These are phyloP conservation scores for Austropuccinia psidii DNA, from an alignment of 1,284 basidiomycete genomes.

Conservation along the genomic window DNA sequence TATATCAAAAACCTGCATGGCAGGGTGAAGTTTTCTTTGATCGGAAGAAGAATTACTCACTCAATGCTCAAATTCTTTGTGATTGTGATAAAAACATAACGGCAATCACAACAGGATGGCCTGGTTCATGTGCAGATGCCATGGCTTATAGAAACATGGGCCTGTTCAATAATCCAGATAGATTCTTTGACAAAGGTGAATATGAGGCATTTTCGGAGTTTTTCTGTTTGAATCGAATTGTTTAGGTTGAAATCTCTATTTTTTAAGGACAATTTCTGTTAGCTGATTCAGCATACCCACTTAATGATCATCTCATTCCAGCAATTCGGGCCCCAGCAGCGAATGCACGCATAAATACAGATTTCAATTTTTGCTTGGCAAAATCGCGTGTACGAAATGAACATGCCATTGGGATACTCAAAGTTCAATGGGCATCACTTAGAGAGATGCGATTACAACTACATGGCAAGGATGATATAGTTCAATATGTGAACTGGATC, in stretches of 20 bases:
- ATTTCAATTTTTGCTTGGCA: slow-evolving; percentile 8
- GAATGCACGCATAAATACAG: neutral
- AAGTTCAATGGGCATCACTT: neutral
- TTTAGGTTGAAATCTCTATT: neutral
- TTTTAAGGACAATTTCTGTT: slow-evolving; percentile 3
- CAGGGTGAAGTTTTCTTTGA: too few species aligned
- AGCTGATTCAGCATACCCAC: neutral
- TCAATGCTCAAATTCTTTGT: too few species aligned
- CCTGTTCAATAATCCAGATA: neutral
- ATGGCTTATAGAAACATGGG: too few species aligned
- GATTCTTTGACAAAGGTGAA: neutral
- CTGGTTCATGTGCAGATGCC: neutral
- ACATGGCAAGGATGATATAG: neutral
- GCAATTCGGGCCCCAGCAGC: neutral
- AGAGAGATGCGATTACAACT: neutral
- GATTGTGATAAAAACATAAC: neutral
- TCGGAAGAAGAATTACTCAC: too few species aligned
- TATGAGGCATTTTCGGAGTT: neutral
- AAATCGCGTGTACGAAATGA: neutral
- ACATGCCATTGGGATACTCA: neutral
- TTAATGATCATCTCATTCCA: neutral
- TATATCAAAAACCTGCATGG: too few species aligned
- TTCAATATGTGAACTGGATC: too few species aligned
- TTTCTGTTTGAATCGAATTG: neutral
- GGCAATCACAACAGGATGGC: neutral